Base-by-base conservation (phyloP, 1,284 basidiomycete genomes). In the Fomitopsis pinicola region DNA sequence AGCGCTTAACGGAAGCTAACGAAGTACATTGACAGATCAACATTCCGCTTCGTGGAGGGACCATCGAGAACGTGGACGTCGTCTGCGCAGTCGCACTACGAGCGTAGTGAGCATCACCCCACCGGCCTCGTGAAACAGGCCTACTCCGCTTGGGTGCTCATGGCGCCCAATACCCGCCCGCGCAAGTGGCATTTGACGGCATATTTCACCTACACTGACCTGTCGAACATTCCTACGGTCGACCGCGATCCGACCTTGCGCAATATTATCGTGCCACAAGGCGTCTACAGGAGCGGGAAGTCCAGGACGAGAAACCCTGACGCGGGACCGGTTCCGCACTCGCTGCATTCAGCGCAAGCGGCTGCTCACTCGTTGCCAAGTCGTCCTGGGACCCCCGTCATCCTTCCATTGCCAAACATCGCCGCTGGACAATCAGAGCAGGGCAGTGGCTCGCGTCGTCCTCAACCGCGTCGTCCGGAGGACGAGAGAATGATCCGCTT, bases 151-250 rank as follows among this genome's bases (percentile, higher is more conserved):
- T 85, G 81, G 78, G 82, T 86, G n/a, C 72, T 75, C 26, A 73
- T 78, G 48, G 73, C 78, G 57, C 76, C 77, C 40, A 77, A 78
- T 63, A 72, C 75, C n/a, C 79, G 75, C 64, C 80, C 80, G 55
- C 77, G 80, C 64, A 86, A 85, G 71, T 86, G 83, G 83, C 82
- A 87, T 70, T 74, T 86, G 59, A 86, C 84, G 35, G 82, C 83
- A 40, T 86, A 86, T 69, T 86, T 86, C 75, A 84, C 83, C 53
- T 85, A 87, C 66, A 77, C 81, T 26, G 85, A 88, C 69, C 76
- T 86, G 54, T 78, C 80, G 54, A 77, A 75, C 61, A 80, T 87
- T 59, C 84, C 84, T 42, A 86, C 83, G 19, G 76, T 85, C 59
- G 83, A 85, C 70, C 77, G 76, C 60, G 85, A 87, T 68, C 78